Evolutionary conservation across 2,329 filamentous ascomycete species (phyloP), one percentile per base, ranked within the genome.

Genomic region (Elsinoe ampelina): DNA sequence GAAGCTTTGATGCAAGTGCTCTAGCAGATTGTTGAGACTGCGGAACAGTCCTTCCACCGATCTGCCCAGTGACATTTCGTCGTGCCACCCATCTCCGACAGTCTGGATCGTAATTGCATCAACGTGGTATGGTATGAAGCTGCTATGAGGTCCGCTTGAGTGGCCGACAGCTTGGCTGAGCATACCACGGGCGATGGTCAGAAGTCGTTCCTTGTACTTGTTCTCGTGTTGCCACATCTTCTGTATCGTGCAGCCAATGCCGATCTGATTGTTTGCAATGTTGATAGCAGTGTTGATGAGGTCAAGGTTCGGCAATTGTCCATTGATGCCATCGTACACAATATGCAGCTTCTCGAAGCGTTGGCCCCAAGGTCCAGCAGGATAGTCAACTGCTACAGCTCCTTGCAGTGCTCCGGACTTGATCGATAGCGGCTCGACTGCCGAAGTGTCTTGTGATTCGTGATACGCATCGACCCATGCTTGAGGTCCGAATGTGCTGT

Each of bases 401-500:
- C 89, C 93, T 73, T 98, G 93, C 34, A 98, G 77, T 6, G 91
- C 89, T 15, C 93, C 93, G 13, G 89, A 93, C 74, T 97, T 97
- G 65, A 97, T 79, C 1, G 91, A 84, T 48, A 98, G 73, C 1
- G 88, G 80, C 56, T 85, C 82, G 22, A 97, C 84, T 6, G 77
- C 80, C 4, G 79, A 73, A 0, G 85, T 78, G 62, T 86, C 79
- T 66, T 96, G 90, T 17, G 87, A 85, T 69, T 95, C 89, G 71
- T 98, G 93, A 70, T 98, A 98, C 1, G 93, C 93, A 67, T 96
- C 91, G 7, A 96, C 89, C 93, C 93, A 98, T 20, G 93, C 93
- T 69, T 97, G 91, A 0, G 90, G 89, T 0, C 92, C 93, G 10
- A 88, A 86, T 58, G 85, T 86, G 70, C 89, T 95, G 71, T 98